Base-by-base conservation (phyloP, 1,139 yeast species). In the Sugiyamaella novakii region DNA sequence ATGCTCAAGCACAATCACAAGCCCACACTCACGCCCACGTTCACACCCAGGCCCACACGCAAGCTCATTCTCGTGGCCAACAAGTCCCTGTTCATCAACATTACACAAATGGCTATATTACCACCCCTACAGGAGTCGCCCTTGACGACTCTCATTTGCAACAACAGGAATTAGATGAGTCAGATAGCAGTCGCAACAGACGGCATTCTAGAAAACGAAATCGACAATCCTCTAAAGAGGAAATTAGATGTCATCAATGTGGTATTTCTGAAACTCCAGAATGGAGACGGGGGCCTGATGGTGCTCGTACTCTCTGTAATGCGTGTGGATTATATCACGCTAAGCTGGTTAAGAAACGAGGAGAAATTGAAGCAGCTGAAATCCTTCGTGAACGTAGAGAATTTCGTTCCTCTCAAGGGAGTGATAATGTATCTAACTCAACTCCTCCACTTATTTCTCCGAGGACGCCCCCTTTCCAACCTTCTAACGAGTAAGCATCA, bases 281-380 rank as follows among this genome's bases (percentile, higher is more conserved):
- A 69, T 88, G 96, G 96, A 74, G 96, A 57, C 75, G 89, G 50
- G 96, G 96, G 0, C 96, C 96, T 1, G 79, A 81, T 54, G 96
- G 96, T 0, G 85, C 84, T 11, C 74, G 94, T 46, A 86, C 95
- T 0, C 71, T 88, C 51, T 88, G 96, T 67, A 88, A 88, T 66
- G 95, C 96, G 0, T 88, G 96, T 69, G 96, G 96, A 0, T 72
- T 88, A 44, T 86, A 79, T 65, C 88, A 84, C 66, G 88, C 92
- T 22, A 86, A 86, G 63, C 71, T 84, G 48, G 79, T 80, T 43
- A 83, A 83, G 64, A 73, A 79, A 53, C 81, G 79, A 57, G 92
- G 92, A 2, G 81, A 83, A 29, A 78, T 73, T 1, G 73, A 75
- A 46, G 91, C 92, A 0, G 62, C 51, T 77, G 82, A 42, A 71